Conservation (phyloP, 768 basidiomycete species). For the Tulasnella sp. region DNA sequence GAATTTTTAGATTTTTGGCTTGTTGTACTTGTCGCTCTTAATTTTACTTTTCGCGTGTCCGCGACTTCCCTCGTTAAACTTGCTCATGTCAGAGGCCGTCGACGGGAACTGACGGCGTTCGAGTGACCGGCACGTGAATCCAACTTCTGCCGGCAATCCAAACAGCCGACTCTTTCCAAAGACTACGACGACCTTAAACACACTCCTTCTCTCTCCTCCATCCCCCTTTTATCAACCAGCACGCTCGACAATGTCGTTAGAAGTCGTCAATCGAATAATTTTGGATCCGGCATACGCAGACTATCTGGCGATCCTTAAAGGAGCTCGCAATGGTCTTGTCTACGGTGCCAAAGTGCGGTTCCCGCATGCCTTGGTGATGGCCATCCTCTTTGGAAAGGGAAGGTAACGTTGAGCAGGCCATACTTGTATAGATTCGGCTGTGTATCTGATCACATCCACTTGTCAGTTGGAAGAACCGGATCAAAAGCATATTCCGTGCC, state of each 20-base stretch:
- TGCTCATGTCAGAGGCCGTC: not conserved
- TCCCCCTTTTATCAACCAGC: not conserved
- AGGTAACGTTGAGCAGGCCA: constrained; percentile 39
- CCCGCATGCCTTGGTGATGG: constrained; percentile 95
- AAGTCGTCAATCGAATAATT: not conserved
- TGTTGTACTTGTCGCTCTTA: not conserved
- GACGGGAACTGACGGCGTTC: not conserved
- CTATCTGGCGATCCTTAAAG: constrained; percentile 86
- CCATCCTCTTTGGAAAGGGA: constrained; percentile 83
- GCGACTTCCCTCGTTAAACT: too few species aligned
- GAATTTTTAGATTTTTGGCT: not conserved
- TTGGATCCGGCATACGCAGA: constrained; percentile 68
- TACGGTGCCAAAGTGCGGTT: constrained; percentile 69
- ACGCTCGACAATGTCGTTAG: not conserved
- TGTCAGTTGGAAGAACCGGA: constrained; percentile 57
- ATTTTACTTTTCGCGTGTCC: too few species aligned
- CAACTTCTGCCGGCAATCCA: not conserved
- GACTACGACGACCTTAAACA: not conserved
- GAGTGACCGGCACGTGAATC: not conserved
- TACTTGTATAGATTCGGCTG: not conserved
- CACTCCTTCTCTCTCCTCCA: not conserved
- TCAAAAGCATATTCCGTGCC: constrained; percentile 59
- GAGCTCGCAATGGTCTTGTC: constrained; percentile 64
- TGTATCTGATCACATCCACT: not conserved
- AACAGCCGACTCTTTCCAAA: not conserved